These are phyloP conservation scores for Yamadazyma kitorensis DNA, from an alignment of 805 yeast genomes.

Conservation along the genomic window DNA sequence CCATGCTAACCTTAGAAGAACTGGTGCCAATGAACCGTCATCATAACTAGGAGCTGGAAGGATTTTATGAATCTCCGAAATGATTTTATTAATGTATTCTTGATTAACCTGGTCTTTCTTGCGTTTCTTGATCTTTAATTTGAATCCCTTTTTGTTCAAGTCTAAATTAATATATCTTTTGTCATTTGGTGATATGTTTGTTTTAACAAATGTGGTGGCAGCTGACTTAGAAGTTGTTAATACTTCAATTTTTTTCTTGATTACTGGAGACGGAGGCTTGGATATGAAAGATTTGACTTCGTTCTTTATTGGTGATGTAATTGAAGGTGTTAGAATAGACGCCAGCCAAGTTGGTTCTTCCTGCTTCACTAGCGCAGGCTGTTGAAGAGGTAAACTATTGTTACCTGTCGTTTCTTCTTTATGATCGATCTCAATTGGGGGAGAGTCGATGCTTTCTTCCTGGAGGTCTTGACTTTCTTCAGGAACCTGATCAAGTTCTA, in stretches of 20 bases:
- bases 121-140: constrained; percentile 3
- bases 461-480: not conserved
- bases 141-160: constrained; percentile 1
- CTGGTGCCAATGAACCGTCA: constrained; percentile 73
- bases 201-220: constrained; percentile 4
- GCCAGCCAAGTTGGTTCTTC: too few species aligned
- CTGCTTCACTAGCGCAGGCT: too few species aligned
- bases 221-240: constrained; percentile 2
- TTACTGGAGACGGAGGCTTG: not conserved
- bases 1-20: constrained; percentile 80
- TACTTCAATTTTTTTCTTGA: constrained; percentile 7
- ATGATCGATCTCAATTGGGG: too few species aligned
- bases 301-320: too few species aligned
- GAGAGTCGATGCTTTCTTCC: too few species aligned
- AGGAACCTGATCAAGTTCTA: not conserved
- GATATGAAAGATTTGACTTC: too few species aligned
- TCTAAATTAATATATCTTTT: not conserved
- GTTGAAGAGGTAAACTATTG: too few species aligned
- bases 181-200: constrained; percentile 1
- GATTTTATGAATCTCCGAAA: constrained; percentile 31
- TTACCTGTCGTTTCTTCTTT: too few species aligned
- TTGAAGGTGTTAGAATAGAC: too few species aligned
- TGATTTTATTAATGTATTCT: constrained; percentile 17
- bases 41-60: constrained; percentile 47
- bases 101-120: not conserved